Base-by-base conservation (phyloP, 306 rosid species). In the Dryas octopetala region DNA sequence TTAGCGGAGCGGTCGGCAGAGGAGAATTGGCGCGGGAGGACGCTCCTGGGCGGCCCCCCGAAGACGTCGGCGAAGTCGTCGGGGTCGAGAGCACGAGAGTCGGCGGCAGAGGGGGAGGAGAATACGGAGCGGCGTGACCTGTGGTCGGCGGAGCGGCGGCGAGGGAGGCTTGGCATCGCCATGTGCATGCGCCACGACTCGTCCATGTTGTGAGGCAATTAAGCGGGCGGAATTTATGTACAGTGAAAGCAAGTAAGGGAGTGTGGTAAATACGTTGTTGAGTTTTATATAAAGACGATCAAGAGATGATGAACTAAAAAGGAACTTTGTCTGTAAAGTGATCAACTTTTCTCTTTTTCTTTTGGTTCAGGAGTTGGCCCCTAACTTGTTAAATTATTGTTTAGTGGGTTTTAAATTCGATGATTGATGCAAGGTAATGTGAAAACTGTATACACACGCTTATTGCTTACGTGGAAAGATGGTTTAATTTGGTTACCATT, bases 41-140 rank as follows among this genome's bases (percentile, higher is more conserved):
- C 82, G 45, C 90, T 88, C 68, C 88, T 80, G 2, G 97, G 98
- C 3, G 98, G 98, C 0, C 98, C 98, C 7, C 98, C 98, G 23
- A 88, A 93, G 57, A 93, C 97, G 78, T 93, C 98, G 12, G 90
- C 83, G 57, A 89, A 93, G 79, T 91, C 91, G 0, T 89, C 89
- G 0, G 82, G 81, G 48, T 79, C 72, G 10, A 82, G 78, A 8
- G 81, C 16, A 17, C 71, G 70, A 41, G 85, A 13, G 32, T 64
- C 69, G 9, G 62, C 74, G 45, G 86, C 61, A 75, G 88, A 6
- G n/a, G 17, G 40, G 8, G 80, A 55, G 9, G 91, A 45, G 77
- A 86, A 83, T 5, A 77, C 53, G 43, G 86, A 62, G 47, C 62
- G 75, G 7, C 69, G 19, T 4, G 78, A 71, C 6, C 79, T 47